phyloP scores from a whole-genome alignment of 2,329 filamentous ascomycete genomes.

The Passalora sequoiae region DNA sequence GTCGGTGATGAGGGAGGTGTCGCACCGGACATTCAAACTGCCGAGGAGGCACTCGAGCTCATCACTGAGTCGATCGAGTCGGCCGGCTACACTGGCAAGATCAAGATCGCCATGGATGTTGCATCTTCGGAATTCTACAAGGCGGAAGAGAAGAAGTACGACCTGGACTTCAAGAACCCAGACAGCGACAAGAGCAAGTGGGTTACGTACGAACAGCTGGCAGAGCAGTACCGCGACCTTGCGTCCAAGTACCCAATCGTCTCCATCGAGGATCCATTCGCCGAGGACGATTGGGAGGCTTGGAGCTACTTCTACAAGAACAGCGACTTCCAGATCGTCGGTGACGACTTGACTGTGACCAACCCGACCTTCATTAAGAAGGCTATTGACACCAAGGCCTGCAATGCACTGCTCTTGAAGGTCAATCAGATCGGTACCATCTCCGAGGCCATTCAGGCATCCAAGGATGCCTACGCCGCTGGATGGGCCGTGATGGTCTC shows the following conservation, averaged over 20 bases:
- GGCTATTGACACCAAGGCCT: constrained; percentile 97
- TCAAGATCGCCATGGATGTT: constrained; percentile 99
- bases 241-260: constrained; percentile 96
- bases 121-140: constrained; percentile 99
- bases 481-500: constrained; percentile 99
- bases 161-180: constrained; percentile 99
- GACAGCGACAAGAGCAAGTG: constrained; percentile 93
- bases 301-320: constrained; percentile 99
- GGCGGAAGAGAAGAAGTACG: constrained; percentile 92
- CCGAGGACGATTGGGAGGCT: constrained; percentile 99
- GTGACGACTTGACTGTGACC: constrained; percentile 97
- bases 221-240: constrained; percentile 76
- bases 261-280: constrained; percentile 98
- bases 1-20: constrained; percentile 99
- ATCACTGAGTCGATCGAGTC: constrained; percentile 92
- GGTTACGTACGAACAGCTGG: constrained; percentile 97
- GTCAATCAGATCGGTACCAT: constrained; percentile 99
- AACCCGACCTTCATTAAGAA: constrained; percentile 99
- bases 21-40: constrained; percentile 94
- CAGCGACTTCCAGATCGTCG: constrained; percentile 96
- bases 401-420: constrained; percentile 97
- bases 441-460: constrained; percentile 97
- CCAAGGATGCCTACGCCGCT: constrained; percentile 94
- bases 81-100: constrained; percentile 90
- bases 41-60: constrained; percentile 93